Percentiles rank a stretch among this genome's conserved stretches.
Conservation (phyloP, 169 alveolate species). For the Sarcocystis neurona region DNA sequence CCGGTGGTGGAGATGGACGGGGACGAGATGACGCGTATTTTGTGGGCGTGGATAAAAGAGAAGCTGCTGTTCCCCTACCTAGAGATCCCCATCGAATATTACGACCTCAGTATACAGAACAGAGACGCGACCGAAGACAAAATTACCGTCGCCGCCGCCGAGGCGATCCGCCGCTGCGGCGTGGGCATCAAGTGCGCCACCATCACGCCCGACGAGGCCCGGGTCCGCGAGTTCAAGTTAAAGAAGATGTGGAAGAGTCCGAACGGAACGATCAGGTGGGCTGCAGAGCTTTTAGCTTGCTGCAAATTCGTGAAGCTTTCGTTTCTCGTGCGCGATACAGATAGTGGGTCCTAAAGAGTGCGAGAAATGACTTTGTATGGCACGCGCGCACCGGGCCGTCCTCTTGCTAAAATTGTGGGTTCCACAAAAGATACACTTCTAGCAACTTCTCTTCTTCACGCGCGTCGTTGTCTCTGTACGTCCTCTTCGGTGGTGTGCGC, state of each 20-base stretch:
- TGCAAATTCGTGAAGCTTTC: neutral
- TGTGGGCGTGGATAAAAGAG: conserved; percentile 92
- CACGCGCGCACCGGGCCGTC: too few relatives aligned
- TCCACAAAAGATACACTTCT: too few relatives aligned
- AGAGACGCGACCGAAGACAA: conserved; percentile 92
- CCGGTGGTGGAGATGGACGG: conserved; percentile 96
- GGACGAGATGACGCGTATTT: conserved; percentile 94
- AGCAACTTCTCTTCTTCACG: too few relatives aligned
- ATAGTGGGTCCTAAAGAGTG: too few relatives aligned
- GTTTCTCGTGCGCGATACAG: neutral
- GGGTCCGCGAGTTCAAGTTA: conserved; percentile 90
- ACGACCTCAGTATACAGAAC: conserved; percentile 87
- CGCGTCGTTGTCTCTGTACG: too few relatives aligned
- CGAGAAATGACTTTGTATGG: too few relatives aligned
- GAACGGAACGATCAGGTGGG: conserved; percentile 92
- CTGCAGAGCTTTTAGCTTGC: neutral
- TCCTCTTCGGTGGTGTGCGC: too few relatives aligned
- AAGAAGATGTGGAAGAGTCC: conserved; percentile 96
- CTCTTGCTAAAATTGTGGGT: too few relatives aligned
- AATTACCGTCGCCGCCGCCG: conserved; percentile 95
- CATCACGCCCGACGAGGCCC: conserved; percentile 96
- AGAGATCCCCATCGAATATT: conserved; percentile 88
- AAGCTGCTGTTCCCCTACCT: conserved; percentile 90
- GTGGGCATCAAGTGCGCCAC: conserved; percentile 97
- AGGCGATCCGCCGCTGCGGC: conserved; percentile 85